Conservation (phyloP, 257 asterid genomes). For the Echium plantagineum region DNA sequence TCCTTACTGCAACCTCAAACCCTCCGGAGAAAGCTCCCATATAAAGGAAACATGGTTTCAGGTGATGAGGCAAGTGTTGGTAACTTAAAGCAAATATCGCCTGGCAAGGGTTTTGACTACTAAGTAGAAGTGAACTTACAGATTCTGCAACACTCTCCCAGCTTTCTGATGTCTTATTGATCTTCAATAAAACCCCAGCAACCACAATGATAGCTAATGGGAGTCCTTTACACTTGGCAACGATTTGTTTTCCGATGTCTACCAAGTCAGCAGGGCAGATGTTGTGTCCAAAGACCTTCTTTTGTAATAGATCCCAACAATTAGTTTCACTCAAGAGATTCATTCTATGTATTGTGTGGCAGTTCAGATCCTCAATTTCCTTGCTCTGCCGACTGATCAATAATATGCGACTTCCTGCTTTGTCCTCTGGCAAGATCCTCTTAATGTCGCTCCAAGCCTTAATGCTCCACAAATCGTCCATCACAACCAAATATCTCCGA, state of each 20-base stretch:
- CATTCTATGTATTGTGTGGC: too few species aligned
- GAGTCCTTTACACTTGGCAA: conserved; percentile 8
- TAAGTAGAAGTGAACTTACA: background rate
- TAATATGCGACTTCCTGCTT: background rate
- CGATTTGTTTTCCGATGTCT: background rate
- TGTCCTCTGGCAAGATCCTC: background rate
- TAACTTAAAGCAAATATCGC: background rate
- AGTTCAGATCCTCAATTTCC: too few species aligned
- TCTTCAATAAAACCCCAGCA: background rate
- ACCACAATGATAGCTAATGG: conserved; percentile 1
- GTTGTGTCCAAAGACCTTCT: too few species aligned
- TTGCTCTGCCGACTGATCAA: background rate
- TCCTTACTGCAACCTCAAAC: background rate
- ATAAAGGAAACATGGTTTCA: conserved; percentile 7
- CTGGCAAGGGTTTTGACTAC: background rate
- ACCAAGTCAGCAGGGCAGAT: too few species aligned
- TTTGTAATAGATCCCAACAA: too few species aligned
- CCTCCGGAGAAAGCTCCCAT: conserved; percentile 5
- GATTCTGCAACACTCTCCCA: background rate
- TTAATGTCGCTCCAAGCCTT: background rate
- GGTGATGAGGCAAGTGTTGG: background rate
- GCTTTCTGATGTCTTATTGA: background rate
- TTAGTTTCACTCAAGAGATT: too few species aligned
- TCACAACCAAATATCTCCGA: background rate
- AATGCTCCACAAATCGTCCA: background rate